A percentile compares a stretch with the other conserved stretches of the same genome.
phyloP scores from a whole-genome alignment of 2,329 filamentous ascomycete species.

The Nothophoma quercina region DNA sequence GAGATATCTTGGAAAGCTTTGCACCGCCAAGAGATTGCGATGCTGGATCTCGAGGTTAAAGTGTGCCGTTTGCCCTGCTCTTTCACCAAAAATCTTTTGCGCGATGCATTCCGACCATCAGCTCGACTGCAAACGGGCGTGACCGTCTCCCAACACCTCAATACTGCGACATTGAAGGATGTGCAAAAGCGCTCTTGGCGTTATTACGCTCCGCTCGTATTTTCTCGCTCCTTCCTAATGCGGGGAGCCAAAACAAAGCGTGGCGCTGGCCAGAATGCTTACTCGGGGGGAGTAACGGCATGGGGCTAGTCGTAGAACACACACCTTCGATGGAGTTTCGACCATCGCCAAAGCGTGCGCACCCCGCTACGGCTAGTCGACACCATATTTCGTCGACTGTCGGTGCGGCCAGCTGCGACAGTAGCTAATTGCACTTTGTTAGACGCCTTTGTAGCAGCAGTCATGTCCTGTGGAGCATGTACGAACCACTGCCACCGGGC shows the following conservation, averaged over 20 bases:
- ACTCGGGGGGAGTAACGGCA: constrained; percentile 6
- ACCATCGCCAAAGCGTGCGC: constrained; percentile 13
- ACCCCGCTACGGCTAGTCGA: constrained; percentile 11
- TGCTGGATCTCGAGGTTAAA: neutral
- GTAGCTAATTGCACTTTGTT: neutral
- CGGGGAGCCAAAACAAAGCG: neutral
- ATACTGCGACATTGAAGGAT: constrained; percentile 6
- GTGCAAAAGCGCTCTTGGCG: constrained; percentile 8
- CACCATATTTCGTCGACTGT: constrained; percentile 9
- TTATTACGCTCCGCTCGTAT: constrained; percentile 19
- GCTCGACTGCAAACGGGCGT: constrained; percentile 1
- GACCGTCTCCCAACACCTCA: neutral
- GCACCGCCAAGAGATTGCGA: neutral
- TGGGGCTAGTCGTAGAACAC: constrained; percentile 9
- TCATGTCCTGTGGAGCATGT: neutral
- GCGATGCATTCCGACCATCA: neutral
- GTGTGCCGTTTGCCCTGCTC: neutral
- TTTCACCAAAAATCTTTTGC: neutral
- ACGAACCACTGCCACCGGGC: neutral
- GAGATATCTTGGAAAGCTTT: constrained; percentile 18
- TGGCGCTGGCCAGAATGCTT: constrained; percentile 20
- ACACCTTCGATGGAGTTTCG: constrained; percentile 11
- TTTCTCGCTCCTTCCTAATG: constrained; percentile 14
- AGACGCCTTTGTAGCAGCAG: neutral
- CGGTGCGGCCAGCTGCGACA: constrained; percentile 4